Conservation (phyloP, 192 early-diverging fungal genomes). For the Gonapodya sp. region DNA sequence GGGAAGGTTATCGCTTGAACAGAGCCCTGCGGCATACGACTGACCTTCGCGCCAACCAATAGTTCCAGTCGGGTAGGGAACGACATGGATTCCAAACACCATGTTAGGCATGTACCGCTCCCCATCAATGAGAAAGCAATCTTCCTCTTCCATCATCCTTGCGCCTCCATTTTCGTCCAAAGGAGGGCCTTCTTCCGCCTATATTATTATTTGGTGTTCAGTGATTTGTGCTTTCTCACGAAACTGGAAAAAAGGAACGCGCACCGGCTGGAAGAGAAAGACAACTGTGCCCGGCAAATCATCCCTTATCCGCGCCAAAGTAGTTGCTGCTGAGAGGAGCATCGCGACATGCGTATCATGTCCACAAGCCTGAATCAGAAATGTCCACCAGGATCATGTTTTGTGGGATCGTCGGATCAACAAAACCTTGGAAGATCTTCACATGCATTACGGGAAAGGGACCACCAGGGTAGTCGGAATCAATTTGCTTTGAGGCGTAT, state of each 20-base stretch:
- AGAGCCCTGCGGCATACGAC: too few relatives aligned
- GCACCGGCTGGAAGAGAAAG: constrained; percentile 8
- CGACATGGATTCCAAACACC: constrained; percentile 10
- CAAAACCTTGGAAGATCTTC: too few relatives aligned
- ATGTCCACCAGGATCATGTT: too few relatives aligned
- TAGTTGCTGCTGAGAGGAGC: not conserved
- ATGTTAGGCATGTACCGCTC: not conserved
- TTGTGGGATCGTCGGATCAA: too few relatives aligned
- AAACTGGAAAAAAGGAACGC: not conserved
- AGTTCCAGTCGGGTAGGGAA: not conserved
- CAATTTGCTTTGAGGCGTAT: not conserved
- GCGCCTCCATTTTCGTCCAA: not conserved
- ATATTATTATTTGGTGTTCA: too few relatives aligned
- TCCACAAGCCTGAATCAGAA: too few relatives aligned
- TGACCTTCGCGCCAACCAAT: not conserved
- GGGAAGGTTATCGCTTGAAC: too few relatives aligned
- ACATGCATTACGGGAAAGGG: constrained; percentile 10
- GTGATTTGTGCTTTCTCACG: too few relatives aligned
- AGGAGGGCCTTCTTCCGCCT: constrained; percentile 6
- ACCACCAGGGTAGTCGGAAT: not conserved
- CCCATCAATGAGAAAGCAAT: too few relatives aligned
- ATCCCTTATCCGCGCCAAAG: not conserved
- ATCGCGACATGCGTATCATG: constrained; percentile 8
- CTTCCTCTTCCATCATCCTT: not conserved
- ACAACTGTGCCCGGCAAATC: not conserved